Percentiles rank a stretch among this genome's conserved stretches.
phyloP scores from a whole-genome alignment of 257 asterid species.

The Mentha longifolia region DNA sequence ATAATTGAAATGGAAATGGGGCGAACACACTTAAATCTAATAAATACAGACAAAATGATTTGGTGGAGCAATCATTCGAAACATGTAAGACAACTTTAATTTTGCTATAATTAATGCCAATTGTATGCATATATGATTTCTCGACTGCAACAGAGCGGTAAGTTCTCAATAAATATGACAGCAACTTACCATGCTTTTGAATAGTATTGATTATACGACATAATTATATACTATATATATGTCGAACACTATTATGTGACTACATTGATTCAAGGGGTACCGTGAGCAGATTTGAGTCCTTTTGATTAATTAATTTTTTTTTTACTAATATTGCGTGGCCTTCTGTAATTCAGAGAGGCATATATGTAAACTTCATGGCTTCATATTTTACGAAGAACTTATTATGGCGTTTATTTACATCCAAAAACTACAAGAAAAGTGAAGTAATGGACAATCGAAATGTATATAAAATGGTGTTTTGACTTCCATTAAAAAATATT shows the following conservation, averaged over 20 bases:
- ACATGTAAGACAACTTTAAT: slow-evolving; percentile 13
- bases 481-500: slow-evolving; percentile 18
- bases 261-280: too few species aligned
- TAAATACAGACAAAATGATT: slow-evolving; percentile 40
- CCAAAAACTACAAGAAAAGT: not conserved
- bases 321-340: slow-evolving; percentile 17
- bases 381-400: not conserved
- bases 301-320: too few species aligned
- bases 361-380: not conserved
- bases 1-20: slow-evolving; percentile 31
- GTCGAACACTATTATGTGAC: too few species aligned
- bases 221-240: not conserved
- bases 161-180: slow-evolving; percentile 5
- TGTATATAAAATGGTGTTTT: not conserved
- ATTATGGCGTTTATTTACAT: not conserved
- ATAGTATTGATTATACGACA: slow-evolving; percentile 15
- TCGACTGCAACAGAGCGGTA: slow-evolving; percentile 19
- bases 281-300: too few species aligned
- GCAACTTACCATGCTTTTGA: slow-evolving; percentile 14
- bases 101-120: slow-evolving; percentile 30
- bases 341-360: slow-evolving; percentile 32
- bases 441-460: not conserved
- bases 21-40: slow-evolving; percentile 25
- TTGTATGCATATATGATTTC: not conserved
- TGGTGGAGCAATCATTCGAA: slow-evolving; percentile 30